phyloP scores from a whole-genome alignment of 768 basidiomycete species.

The Leccinum variicolor region DNA sequence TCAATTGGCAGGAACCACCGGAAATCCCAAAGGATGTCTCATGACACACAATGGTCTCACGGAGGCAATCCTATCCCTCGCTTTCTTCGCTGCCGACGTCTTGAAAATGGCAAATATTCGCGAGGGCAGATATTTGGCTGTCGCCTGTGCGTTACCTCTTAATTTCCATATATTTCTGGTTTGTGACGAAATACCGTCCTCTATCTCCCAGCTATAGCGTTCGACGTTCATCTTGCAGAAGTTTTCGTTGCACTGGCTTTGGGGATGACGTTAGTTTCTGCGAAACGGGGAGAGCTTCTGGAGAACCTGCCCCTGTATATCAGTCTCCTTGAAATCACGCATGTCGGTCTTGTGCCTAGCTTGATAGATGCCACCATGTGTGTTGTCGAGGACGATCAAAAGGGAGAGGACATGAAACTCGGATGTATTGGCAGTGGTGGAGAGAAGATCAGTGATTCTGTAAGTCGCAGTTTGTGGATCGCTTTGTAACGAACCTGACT shows the following conservation, averaged over 20 bases:
- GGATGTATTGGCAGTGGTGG: constrained; percentile 48
- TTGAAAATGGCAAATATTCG: constrained; percentile 25
- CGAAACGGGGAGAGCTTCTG: constrained; percentile 36
- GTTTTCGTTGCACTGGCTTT: constrained; percentile 39
- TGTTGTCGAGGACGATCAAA: constrained; percentile 26
- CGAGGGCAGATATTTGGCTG: constrained; percentile 35
- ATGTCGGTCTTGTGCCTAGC: constrained; percentile 51
- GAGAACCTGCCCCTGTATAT: constrained; percentile 43
- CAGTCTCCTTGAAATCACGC: constrained; percentile 41
- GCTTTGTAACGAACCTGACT: not conserved
- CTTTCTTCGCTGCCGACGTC: constrained; percentile 21
- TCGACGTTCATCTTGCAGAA: constrained; percentile 50
- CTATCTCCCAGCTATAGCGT: constrained; percentile 41
- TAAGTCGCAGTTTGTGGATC: constrained; percentile 22
- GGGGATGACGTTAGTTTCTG: constrained; percentile 44
- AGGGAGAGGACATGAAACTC: constrained; percentile 32
- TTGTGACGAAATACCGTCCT: not conserved
- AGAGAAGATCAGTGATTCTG: constrained; percentile 51
- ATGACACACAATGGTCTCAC: constrained; percentile 35
- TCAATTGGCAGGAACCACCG: constrained; percentile 39
- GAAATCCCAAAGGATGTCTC: constrained; percentile 50
- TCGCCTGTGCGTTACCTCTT: constrained; percentile 38
- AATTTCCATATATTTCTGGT: not conserved
- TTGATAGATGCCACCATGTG: constrained; percentile 48
- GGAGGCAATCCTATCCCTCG: constrained; percentile 30